Base-by-base conservation (phyloP, 148 eudicot genomes). In the Cornus kousa region DNA sequence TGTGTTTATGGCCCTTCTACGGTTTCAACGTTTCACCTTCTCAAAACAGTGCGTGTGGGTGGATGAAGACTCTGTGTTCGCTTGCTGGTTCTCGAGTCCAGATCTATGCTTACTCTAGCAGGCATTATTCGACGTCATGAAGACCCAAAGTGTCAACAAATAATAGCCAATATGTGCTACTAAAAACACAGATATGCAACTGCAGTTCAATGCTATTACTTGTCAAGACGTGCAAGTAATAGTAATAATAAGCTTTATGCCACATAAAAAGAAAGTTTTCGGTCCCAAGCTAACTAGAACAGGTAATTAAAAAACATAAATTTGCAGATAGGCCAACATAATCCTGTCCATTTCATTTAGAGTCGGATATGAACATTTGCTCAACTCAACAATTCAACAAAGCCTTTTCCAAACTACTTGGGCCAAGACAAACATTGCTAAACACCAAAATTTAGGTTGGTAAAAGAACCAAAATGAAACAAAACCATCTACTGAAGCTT, bases 401-500 rank as follows among this genome's bases (percentile, higher is more conserved):
- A 6, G 19, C 59, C 59, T 16, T 53, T 53, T 57, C 5, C 62
- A n/a, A 62, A n/a, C 24, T 62, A 12, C 11, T 48, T 48, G 0
- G 20, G 64, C 53, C 9, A 53, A 62, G 24, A 57, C 24, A 22
- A 48, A n/a, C 12, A 19, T 31, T 28, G 17, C 40, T 24, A 22
- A 12, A 55, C 17, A 7, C 39, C 2, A 60, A 7, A 60, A 43
- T 14, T 0, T 6, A 64, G 16, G 40, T 22, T 22, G 37, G n/a
- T 5, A 10, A 24, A 76, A 68, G 10, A 46, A 65, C 1, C n/a
- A 65, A 13, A 24, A 23, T 5, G 19, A 32, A 19, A 77, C 50
- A 70, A 70, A 70, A 80, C 68, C 43, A 32, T 62, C 80, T 80
- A 82, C 31, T 84, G 79, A 82, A 89, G 90, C 85, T 82, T 86